Conservation (phyloP, 208 protist species). For the Leishmania tarentolae region DNA sequence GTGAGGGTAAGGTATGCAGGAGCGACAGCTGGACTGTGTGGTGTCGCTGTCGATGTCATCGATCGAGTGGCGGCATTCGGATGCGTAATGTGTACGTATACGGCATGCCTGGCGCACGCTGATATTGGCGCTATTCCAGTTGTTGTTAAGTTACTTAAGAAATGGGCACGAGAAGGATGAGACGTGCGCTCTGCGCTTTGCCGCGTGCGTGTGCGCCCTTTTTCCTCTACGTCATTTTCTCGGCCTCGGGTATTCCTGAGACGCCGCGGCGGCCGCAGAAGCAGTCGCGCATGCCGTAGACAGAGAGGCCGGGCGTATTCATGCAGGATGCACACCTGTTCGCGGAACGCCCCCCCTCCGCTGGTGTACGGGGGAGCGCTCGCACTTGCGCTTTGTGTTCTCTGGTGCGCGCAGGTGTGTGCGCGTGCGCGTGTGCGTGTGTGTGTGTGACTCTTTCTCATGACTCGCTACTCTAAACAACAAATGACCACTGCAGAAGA, state of each 20-base stretch:
- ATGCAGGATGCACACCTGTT: no score
- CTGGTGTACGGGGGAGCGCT: background rate
- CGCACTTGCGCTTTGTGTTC: background rate
- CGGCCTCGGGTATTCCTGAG: no score
- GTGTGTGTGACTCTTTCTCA: background rate
- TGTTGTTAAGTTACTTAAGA: background rate
- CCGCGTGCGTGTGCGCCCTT: no score
- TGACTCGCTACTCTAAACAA: background rate
- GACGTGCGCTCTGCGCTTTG: background rate
- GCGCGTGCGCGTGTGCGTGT: background rate
- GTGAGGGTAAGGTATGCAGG: background rate
- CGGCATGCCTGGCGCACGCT: background rate
- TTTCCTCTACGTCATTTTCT: no score
- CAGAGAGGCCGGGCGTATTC: no score
- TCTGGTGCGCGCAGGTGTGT: background rate
- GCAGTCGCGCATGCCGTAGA: no score
- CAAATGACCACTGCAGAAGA: background rate
- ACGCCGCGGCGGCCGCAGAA: no score
- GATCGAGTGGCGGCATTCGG: background rate
- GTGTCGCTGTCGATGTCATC: background rate
- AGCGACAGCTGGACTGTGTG: background rate
- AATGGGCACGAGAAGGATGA: background rate
- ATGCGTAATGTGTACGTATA: background rate
- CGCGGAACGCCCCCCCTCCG: no score
- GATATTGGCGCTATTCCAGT: background rate